These are phyloP conservation scores for Thuja plicata DNA, from an alignment of 83 land plant species.

Conservation along the genomic window DNA sequence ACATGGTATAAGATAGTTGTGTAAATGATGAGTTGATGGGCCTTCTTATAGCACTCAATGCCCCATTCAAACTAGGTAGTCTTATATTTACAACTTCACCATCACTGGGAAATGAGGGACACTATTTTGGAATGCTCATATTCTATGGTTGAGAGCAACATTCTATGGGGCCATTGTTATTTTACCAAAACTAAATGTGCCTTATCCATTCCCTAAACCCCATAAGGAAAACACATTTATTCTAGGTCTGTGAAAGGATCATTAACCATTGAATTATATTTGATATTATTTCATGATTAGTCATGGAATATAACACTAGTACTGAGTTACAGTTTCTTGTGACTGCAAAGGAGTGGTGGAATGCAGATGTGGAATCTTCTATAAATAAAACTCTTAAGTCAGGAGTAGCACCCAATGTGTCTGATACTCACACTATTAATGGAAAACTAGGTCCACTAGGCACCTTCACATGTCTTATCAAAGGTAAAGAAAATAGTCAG, in stretches of 20 bases:
- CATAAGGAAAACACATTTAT: slow-evolving; percentile 49
- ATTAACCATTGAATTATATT: not conserved
- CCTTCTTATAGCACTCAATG: slow-evolving; percentile 63
- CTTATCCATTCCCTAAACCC: slow-evolving; percentile 61
- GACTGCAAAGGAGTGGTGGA: slow-evolving; percentile 81
- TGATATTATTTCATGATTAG: not conserved
- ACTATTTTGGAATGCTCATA: slow-evolving; percentile 64
- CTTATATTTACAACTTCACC: slow-evolving; percentile 46
- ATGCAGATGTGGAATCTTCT: slow-evolving; percentile 58
- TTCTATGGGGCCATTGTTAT: slow-evolving; percentile 59
- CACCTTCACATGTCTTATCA: slow-evolving; percentile 36
- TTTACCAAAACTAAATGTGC: slow-evolving; percentile 42
- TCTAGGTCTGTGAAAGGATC: slow-evolving; percentile 34
- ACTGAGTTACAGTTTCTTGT: not conserved
- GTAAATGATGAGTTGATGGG: slow-evolving; percentile 65
- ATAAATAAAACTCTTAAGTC: slow-evolving; percentile 52
- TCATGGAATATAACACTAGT: too few relatives aligned
- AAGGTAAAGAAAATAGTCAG: slow-evolving; percentile 25
- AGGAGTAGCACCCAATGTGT: slow-evolving; percentile 65
- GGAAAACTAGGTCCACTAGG: slow-evolving; percentile 63
- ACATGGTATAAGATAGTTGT: slow-evolving; percentile 72
- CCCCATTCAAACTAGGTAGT: slow-evolving; percentile 44
- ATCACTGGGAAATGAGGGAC: slow-evolving; percentile 56
- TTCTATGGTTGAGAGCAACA: slow-evolving; percentile 57
- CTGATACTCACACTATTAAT: slow-evolving; percentile 77